Percentiles rank a stretch among this genome's conserved stretches.
Evolutionary conservation across 352 stramenopile species (phyloP).

Genomic region (Pythium folliculosum): DNA sequence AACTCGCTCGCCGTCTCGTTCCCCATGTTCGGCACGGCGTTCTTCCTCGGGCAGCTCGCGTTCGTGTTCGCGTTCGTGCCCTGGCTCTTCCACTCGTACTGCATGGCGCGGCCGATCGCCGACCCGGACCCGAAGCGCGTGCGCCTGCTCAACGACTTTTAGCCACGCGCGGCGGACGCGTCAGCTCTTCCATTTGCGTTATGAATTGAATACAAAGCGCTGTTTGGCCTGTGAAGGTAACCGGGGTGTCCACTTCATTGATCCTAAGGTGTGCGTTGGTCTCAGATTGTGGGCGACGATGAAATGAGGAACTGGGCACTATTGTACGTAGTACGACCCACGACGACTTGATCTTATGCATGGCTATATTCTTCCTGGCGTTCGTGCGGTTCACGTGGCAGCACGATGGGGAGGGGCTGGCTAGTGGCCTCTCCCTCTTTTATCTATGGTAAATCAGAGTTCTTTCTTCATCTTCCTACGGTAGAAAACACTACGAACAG

Average conservation of each 20-base stretch:
- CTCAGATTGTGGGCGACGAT: background rate
- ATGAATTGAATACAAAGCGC: too few relatives aligned
- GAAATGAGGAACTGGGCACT: background rate
- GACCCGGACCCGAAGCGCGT: slow-evolving; percentile 73
- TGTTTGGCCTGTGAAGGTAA: too few relatives aligned
- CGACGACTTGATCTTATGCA: background rate
- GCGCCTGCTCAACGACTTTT: slow-evolving; percentile 65
- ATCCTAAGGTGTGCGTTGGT: too few relatives aligned
- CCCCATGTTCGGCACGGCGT: slow-evolving; percentile 72
- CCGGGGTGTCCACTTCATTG: too few relatives aligned
- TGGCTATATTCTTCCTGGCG: background rate
- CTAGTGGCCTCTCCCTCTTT: background rate
- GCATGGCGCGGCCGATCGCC: slow-evolving; percentile 59
- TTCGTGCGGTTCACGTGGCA: background rate
- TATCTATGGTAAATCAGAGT: background rate
- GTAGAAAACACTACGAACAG: background rate
- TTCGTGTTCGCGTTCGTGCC: slow-evolving; percentile 77
- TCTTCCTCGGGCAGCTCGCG: slow-evolving; percentile 73
- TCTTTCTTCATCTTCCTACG: background rate
- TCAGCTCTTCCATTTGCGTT: too few relatives aligned
- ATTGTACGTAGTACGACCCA: background rate
- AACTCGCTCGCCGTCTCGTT: slow-evolving; percentile 71
- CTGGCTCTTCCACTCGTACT: slow-evolving; percentile 77
- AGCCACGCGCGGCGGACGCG: background rate
- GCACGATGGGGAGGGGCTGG: background rate